phyloP scores from a whole-genome alignment of 2,329 filamentous ascomycete species.

The Setomelanomma holmii region DNA sequence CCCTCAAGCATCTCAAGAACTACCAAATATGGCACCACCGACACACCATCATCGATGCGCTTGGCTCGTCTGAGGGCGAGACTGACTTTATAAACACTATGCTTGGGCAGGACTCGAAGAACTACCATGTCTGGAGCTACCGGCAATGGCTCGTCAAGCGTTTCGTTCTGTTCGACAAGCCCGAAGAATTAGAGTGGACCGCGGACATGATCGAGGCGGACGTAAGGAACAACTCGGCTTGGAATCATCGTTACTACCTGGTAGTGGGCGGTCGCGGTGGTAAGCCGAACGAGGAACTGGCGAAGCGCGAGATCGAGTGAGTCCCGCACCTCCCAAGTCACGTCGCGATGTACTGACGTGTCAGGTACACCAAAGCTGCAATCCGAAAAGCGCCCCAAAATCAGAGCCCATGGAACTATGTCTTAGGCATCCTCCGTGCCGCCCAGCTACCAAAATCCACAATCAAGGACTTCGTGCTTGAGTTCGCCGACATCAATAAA shows the following conservation, averaged over 20 bases:
- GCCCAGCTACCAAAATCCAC: slow-evolving; percentile 60
- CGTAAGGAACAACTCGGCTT: slow-evolving; percentile 94
- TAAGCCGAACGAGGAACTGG: slow-evolving; percentile 58
- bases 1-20: slow-evolving; percentile 88
- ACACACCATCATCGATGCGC: slow-evolving; percentile 63
- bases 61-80: slow-evolving; percentile 70
- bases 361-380: slow-evolving; percentile 67
- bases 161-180: slow-evolving; percentile 61
- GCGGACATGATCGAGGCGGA: slow-evolving; percentile 78
- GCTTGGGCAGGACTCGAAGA: slow-evolving; percentile 87
- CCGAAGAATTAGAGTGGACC: slow-evolving; percentile 72
- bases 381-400: slow-evolving; percentile 88
- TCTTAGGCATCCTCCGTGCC: slow-evolving; percentile 76
- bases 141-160: slow-evolving; percentile 77
- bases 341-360: slow-evolving; percentile 22
- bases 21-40: slow-evolving; percentile 93
- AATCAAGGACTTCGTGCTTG: slow-evolving; percentile 61
- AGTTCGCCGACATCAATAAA: slow-evolving; percentile 60
- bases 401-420: slow-evolving; percentile 91
- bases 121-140: slow-evolving; percentile 99
- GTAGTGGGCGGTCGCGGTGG: slow-evolving; percentile 69
- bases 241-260: slow-evolving; percentile 97
- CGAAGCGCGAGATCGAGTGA: slow-evolving; percentile 78
- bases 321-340: slow-evolving; percentile 12
- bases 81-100: slow-evolving; percentile 78